Evolutionary conservation across 2,329 filamentous ascomycete genomes (phyloP).

Genomic region (Pseudocercospora musae): DNA sequence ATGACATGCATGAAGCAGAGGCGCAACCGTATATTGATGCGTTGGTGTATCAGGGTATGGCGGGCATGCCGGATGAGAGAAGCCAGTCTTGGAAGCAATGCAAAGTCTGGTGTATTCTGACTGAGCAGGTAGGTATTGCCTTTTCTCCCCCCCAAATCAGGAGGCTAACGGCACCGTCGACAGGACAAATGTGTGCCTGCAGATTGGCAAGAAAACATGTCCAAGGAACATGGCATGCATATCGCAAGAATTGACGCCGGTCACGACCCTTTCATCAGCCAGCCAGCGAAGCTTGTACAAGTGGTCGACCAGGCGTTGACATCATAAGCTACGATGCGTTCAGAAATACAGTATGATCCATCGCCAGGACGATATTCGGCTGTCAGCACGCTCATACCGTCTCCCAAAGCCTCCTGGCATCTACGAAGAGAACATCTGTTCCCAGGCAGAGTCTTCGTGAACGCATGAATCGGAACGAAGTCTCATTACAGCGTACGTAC

Average conservation of each 20-base stretch:
- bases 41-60: neutral
- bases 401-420: neutral
- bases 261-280: neutral
- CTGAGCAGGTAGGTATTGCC: neutral
- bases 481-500: no score
- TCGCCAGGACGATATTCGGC: neutral
- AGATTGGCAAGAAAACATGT: neutral
- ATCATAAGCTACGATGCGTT: neutral
- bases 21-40: neutral
- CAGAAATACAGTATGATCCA: neutral
- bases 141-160: no score
- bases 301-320: neutral
- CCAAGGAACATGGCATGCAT: neutral
- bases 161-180: neutral
- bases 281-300: neutral
- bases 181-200: neutral
- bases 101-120: neutral
- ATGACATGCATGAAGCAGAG: neutral
- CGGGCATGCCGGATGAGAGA: neutral
- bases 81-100: neutral
- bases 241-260: neutral
- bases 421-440: conserved; percentile 41
- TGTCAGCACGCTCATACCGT: neutral
- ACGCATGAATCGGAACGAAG: conserved; percentile 42
- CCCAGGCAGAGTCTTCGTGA: conserved; percentile 42